A percentile compares a stretch with the other conserved stretches of the same genome.
These are phyloP conservation scores for Periconia digitata DNA, from an alignment of 2,329 filamentous ascomycete species.

Conservation along the genomic window DNA sequence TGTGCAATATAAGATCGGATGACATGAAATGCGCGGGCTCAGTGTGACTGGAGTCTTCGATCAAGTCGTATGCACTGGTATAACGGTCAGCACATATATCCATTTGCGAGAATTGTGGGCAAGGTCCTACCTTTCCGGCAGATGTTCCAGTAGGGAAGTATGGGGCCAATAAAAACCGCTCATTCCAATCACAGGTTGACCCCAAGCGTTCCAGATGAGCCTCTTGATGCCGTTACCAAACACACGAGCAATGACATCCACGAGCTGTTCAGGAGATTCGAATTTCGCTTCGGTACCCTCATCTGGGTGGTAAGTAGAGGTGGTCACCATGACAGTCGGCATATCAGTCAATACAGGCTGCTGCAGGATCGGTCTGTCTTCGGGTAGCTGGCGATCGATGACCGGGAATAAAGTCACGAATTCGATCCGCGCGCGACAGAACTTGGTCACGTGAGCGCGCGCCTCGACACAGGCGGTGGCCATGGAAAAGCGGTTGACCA, in stretches of 20 bases:
- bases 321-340: constrained; percentile 10
- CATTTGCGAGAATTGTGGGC: not conserved
- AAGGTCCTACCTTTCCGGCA: not conserved
- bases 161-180: constrained; percentile 8
- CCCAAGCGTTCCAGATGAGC: constrained; percentile 10
- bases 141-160: constrained; percentile 5
- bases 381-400: constrained; percentile 5
- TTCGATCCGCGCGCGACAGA: constrained; percentile 3
- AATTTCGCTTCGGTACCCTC: constrained; percentile 5
- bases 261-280: constrained; percentile 10
- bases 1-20: constrained; percentile 3
- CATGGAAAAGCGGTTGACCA: constrained; percentile 11
- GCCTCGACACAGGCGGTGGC: constrained; percentile 8
- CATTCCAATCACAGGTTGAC: constrained; percentile 4
- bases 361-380: constrained; percentile 5
- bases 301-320: not conserved
- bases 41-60: not conserved
- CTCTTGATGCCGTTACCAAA: constrained; percentile 11
- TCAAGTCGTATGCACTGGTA: not conserved
- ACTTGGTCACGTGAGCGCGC: constrained; percentile 6
- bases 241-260: constrained; percentile 9
- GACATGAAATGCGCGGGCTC: constrained; percentile 7
- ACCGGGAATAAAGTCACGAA: constrained; percentile 1
- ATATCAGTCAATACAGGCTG: constrained; percentile 9
- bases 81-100: not conserved